phyloP scores from a whole-genome alignment of 176 grass and related monocot species.

The Paspalum notatum region DNA sequence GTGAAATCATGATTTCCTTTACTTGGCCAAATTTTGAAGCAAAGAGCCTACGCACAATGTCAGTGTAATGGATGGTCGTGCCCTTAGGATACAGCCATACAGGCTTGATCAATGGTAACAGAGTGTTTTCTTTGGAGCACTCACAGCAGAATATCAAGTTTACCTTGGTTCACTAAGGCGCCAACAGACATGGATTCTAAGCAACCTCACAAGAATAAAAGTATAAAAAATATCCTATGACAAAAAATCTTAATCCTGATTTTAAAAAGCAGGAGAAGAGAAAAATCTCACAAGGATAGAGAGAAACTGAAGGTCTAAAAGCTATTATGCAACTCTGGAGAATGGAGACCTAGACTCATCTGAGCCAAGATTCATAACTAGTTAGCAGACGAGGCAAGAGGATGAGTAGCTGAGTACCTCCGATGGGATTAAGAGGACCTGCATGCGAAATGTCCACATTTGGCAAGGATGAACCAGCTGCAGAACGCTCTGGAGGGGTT shows the following conservation, averaged over 20 bases:
- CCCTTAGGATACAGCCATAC: not conserved
- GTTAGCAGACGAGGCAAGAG: slow-evolving; percentile 11
- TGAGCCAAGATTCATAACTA: slow-evolving; percentile 14
- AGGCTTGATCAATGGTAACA: slow-evolving; percentile 11
- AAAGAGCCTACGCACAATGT: slow-evolving; percentile 1
- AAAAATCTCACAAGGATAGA: not conserved
- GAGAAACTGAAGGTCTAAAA: slow-evolving; percentile 8
- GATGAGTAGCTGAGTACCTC: slow-evolving; percentile 43
- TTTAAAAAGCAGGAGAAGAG: not conserved
- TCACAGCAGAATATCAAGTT: slow-evolving; percentile 16
- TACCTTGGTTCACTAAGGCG: not conserved
- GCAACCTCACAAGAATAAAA: not conserved
- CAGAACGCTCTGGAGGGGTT: slow-evolving; percentile 45
- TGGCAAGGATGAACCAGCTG: slow-evolving; percentile 20
- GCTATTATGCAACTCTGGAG: not conserved
- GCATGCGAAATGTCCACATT: slow-evolving; percentile 34
- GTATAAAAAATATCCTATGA: not conserved
- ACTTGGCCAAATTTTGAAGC: slow-evolving; percentile 14
- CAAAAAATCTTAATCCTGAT: not conserved
- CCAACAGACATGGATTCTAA: not conserved
- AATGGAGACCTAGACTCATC: not conserved
- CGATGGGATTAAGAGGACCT: slow-evolving; percentile 26
- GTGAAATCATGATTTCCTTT: not conserved
- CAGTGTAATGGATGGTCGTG: not conserved
- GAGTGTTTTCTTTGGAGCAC: not conserved